Evolutionary conservation across 2,329 filamentous ascomycete species (phyloP), one percentile per base, ranked within the genome.

Genomic region (Cytospora schulzeri): DNA sequence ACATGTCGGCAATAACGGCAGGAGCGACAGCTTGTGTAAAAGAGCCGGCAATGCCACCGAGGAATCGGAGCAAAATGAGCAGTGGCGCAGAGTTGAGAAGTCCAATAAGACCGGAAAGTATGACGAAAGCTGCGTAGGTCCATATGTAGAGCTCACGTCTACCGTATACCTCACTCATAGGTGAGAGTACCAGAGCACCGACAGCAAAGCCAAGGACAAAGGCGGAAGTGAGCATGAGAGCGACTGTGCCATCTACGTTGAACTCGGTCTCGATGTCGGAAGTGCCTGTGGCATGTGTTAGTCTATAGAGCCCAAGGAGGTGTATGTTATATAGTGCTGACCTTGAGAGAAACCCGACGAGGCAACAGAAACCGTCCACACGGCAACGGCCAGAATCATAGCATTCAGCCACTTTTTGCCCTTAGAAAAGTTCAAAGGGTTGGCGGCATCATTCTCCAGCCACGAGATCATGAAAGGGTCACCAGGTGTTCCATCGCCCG

Each of bases 1-100:
- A 88, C 75, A 87, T 84, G 71, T 89, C 86, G 19, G 85, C 84
- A 65, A 88, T 84, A 17, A 87, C 84, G 58, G 85, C 86, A 2
- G 85, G 85, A 1, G 83, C 82, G 70, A 88, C 88, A 38, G 85
- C 88, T 67, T 89, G 77, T 5, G 86, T 83, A 8, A 84, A 86
- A 0, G 84, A 84, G 15, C 86, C 87, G 69, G 88, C 88, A 9
- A 84, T 75, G 51, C 87, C 86, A 11, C 84, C 84, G 60, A 91
- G 85, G 77, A 91, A 91, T 48, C 77, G 83, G 33, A 89, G 79
- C 41, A 90, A 80, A 29, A 91, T 76, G 3, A 91, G 76, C 0
- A 84, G 83, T 66, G 79, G 75, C 56, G 87, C 85, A 68, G 85
- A 88, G 67, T 84, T 76, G 1, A 83, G 77, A 2, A 83, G 85